Base-by-base conservation (phyloP, 2,329 filamentous ascomycete species). In the Penicillium sp. region DNA sequence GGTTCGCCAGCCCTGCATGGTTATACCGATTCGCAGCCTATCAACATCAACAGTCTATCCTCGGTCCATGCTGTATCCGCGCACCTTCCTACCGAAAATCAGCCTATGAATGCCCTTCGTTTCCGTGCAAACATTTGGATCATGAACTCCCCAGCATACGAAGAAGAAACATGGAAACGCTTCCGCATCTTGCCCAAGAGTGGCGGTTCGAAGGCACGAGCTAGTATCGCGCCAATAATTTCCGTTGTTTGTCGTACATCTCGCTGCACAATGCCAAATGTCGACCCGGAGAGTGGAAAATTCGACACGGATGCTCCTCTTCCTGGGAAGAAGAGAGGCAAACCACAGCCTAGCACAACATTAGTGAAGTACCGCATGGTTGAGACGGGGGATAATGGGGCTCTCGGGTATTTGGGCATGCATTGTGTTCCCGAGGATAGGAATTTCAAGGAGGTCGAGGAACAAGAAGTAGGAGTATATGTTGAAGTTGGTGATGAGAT, bases 121-220 rank as follows among this genome's bases (percentile, higher is more conserved):
- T 53, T 53, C 30, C 50, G 50, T 5, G 50, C 50, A 35, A 53
- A 53, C 8, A 53, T 53, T 4, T 53, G 50, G 50, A 37, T 53
- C 6, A 4, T 2, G 12, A 53, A 53, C 28, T 1, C 33, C 4
- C n/a, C 35, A 7, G 50, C 50, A 35, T 53, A 37, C 30, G 33
- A 53, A n/a, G 50, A 53, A 53, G 50, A 53, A 12, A 38, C 50
- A 17, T 53, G 50, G 50, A 53, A 53, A 26, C 50, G 50, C 33
- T 35, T 53, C 30, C 33, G 50, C 3, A 17, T 53, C 17, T 10
- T 24, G 22, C 30, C 50, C 13, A 49, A 49, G 26, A 15, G 50
- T 24, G 12, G 12, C 50, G 5, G n/a, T 35, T 17, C 50, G 33
- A 3, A 22, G n/a, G n/a, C 33, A 24, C 50, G 50, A 53, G 30